Evolutionary conservation across 2,329 filamentous ascomycete genomes (phyloP), one percentile per base, ranked within the genome.

Genomic region (Microthyrium microscopicum): DNA sequence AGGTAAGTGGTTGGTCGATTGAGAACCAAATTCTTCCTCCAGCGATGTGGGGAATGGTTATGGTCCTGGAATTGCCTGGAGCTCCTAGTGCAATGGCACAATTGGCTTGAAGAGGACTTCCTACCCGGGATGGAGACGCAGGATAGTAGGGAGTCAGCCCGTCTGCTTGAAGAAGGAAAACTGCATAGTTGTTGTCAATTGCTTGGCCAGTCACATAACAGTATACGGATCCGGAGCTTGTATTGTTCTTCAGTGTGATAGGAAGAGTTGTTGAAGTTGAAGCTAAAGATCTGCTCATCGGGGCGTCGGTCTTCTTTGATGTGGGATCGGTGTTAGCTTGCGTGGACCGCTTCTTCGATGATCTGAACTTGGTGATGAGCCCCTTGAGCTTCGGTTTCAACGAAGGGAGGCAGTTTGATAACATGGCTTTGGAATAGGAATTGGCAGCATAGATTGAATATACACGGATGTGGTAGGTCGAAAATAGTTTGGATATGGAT

Each of bases 11-110:
- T 28, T 55, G 55, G 42, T 67, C 68, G 38, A 69, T 59, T 36
- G 64, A 70, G 52, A 81, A 77, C 73, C 76, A 85, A 49, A 84
- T 70, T 34, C 79, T 67, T 2, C 70, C 77, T 16, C 77, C 77
- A 3, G 68, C 74, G 18, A 83, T 62, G 39, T 73, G 73, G 8
- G 79, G 79, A 39, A 84, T 71, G 1, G 67, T 73, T 17, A 79
- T 59, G 3, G 60, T 68, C 19, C 59, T 67, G 1, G 66, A 68
- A 27, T 61, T 57, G 5, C 77, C 77, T 1, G 73, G 62, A 0
- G 60, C 57, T 11, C 76, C 76, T 4, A 84, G 57, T 1, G 59
- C 51, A 40, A 85, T 82, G 24, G 68, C 67, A 44, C 68, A 68
- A 50, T 83, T 60, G 20, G 55, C 60, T 3, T 54, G 53, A 12